These are phyloP conservation scores for Tulasnella sp. DNA, from an alignment of 768 basidiomycete genomes.

Conservation along the genomic window DNA sequence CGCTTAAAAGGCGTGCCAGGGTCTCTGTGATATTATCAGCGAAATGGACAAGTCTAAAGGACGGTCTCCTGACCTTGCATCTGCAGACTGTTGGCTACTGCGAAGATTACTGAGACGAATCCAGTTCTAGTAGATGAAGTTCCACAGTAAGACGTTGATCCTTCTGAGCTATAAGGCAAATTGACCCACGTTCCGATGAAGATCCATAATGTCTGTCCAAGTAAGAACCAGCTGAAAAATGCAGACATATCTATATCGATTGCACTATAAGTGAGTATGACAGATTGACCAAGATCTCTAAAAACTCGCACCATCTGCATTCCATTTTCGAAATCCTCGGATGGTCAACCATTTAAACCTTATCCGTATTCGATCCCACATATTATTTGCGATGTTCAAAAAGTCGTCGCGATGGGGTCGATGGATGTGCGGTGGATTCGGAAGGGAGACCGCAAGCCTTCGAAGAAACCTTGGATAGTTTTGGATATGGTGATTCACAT, in stretches of 20 bases:
- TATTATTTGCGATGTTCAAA: constrained; percentile 72
- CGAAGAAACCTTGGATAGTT: constrained; percentile 68
- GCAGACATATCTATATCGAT: constrained; percentile 57
- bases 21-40: constrained; percentile 39
- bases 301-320: constrained; percentile 52
- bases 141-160: constrained; percentile 19
- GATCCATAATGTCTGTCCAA: constrained; percentile 95
- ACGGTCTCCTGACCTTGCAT: constrained; percentile 48
- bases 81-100: constrained; percentile 74
- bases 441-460: constrained; percentile 64
- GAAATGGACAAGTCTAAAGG: not conserved
- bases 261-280: not conserved
- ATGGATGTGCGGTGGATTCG: constrained; percentile 34
- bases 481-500: constrained; percentile 16
- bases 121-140: constrained; percentile 48
- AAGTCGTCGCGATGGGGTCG: constrained; percentile 85
- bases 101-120: constrained; percentile 89
- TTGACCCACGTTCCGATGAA: constrained; percentile 75
- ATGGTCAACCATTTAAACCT: constrained; percentile 98
- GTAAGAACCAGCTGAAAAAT: constrained; percentile 89
- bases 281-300: not conserved
- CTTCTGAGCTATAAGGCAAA: not conserved
- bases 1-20: constrained; percentile 77
- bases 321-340: constrained; percentile 85
- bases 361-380: constrained; percentile 79